phyloP scores from a whole-genome alignment of 176 grass and related monocot genomes.

The Cocos nucifera region DNA sequence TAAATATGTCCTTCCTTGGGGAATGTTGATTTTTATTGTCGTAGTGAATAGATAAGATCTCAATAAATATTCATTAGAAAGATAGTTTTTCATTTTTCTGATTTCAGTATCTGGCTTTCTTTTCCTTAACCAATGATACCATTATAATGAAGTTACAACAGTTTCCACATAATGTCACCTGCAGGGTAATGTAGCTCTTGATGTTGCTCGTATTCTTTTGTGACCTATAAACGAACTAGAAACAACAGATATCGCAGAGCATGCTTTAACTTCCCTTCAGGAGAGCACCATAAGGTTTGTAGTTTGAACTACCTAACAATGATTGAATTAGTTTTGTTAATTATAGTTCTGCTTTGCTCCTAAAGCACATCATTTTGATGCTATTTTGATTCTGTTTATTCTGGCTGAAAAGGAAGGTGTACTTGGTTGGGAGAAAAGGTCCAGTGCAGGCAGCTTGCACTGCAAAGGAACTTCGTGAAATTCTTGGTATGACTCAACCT shows the following conservation, averaged over 20 bases:
- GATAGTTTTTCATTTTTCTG: no score
- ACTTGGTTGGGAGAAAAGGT: constrained; percentile 74
- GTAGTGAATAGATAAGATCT: no score
- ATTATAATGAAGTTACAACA: not conserved
- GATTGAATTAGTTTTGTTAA: no score
- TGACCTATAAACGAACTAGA: constrained; percentile 51
- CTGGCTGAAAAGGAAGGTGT: constrained; percentile 57
- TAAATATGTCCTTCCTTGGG: no score
- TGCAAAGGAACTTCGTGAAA: constrained; percentile 85
- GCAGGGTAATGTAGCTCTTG: constrained; percentile 95
- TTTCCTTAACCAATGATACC: no score
- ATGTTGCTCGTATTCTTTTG: constrained; percentile 86
- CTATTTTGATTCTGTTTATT: constrained; percentile 18
- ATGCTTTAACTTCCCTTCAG: constrained; percentile 60
- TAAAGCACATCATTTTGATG: constrained; percentile 6
- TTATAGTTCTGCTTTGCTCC: no score
- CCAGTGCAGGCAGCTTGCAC: constrained; percentile 90
- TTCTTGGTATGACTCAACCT: constrained; percentile 43
- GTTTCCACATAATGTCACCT: constrained; percentile 5
- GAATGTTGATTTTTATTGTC: no score
- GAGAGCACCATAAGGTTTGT: constrained; percentile 68
- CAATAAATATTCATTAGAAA: no score
- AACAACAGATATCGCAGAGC: constrained; percentile 78
- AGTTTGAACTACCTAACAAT: no score
- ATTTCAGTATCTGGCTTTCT: no score